phyloP scores from a whole-genome alignment of 352 stramenopile genomes.

The Phytophthora tentaculata region DNA sequence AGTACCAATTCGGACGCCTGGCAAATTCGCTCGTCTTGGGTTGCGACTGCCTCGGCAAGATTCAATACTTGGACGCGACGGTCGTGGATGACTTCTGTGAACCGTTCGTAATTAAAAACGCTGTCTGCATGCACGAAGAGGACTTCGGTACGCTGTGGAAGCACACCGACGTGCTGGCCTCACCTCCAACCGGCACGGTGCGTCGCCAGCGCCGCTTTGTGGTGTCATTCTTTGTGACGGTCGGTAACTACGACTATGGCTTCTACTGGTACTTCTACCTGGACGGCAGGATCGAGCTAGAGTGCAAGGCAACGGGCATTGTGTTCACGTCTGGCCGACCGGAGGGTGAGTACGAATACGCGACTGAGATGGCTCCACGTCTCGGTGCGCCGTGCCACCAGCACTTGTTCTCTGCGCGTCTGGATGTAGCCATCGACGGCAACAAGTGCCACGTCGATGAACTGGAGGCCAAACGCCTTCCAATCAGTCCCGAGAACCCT shows the following conservation, averaged over 20 bases:
- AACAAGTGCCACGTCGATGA: slow-evolving; percentile 58
- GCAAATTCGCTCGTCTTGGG: slow-evolving; percentile 82
- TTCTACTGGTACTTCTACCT: slow-evolving; percentile 53
- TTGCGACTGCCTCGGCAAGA: slow-evolving; percentile 63
- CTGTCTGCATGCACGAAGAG: slow-evolving; percentile 43
- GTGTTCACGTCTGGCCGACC: slow-evolving; percentile 82
- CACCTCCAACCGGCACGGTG: slow-evolving; percentile 43
- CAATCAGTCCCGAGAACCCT: slow-evolving; percentile 50
- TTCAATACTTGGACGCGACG: slow-evolving; percentile 37
- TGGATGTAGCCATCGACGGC: slow-evolving; percentile 83
- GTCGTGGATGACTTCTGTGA: slow-evolving; percentile 39
- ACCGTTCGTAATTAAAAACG: slow-evolving; percentile 41
- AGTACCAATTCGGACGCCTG: slow-evolving; percentile 82
- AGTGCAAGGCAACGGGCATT: slow-evolving; percentile 83
- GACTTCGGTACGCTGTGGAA: slow-evolving; percentile 64
- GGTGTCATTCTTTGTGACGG: slow-evolving; percentile 84
- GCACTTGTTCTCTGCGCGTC: slow-evolving; percentile 79
- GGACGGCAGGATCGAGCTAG: slow-evolving; percentile 69
- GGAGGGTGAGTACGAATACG: slow-evolving; percentile 57
- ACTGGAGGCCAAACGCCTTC: slow-evolving; percentile 64
- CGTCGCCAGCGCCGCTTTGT: slow-evolving; percentile 77
- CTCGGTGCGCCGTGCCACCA: slow-evolving; percentile 78
- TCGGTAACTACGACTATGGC: slow-evolving; percentile 89
- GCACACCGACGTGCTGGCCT: slow-evolving; percentile 57
- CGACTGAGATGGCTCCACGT: slow-evolving; percentile 56